Percentiles rank a stretch among this genome's conserved stretches.
These are phyloP conservation scores for Cardiospermum halicacabum DNA, from an alignment of 345 rosid species.

Conservation along the genomic window DNA sequence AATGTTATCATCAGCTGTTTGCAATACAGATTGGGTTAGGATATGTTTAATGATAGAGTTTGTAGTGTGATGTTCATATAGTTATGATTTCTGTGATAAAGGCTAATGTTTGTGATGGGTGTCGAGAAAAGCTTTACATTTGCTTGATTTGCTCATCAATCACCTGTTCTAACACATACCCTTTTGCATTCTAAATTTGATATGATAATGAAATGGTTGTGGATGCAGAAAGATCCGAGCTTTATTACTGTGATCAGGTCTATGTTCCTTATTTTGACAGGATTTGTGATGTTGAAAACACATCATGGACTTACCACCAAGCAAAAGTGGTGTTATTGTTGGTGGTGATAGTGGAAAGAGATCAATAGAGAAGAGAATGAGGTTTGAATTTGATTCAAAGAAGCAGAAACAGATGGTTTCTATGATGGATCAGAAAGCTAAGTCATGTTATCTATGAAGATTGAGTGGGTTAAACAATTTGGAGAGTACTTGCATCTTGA, in stretches of 20 bases:
- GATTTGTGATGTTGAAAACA: slow-evolving; percentile 51
- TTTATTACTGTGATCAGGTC: slow-evolving; percentile 80
- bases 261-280: slow-evolving; percentile 83
- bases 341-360: too few relatives aligned
- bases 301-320: slow-evolving; percentile 30
- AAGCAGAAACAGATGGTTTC: slow-evolving; percentile 43
- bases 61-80: too few relatives aligned
- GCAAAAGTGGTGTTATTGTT: slow-evolving; percentile 33
- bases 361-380: slow-evolving; percentile 63
- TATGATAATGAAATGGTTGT: slow-evolving; percentile 63
- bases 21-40: too few relatives aligned
- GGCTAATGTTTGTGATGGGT: slow-evolving; percentile 46
- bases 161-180: slow-evolving; percentile 61
- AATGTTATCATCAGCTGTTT: too few relatives aligned
- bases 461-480: slow-evolving; percentile 81
- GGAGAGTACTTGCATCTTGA: slow-evolving; percentile 92
- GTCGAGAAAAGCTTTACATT: slow-evolving; percentile 46
- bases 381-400: slow-evolving; percentile 45
- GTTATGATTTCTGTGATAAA: too few relatives aligned
- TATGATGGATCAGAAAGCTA: slow-evolving; percentile 49
- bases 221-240: slow-evolving; percentile 84
- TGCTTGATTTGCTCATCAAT: slow-evolving; percentile 73
- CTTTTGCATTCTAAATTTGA: slow-evolving; percentile 53
- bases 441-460: slow-evolving; percentile 65
- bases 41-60: too few relatives aligned